Percentiles rank a stretch among this genome's conserved stretches.
Conservation (phyloP, 2,329 filamentous ascomycete species). For the Xenosphaeropsis pyriputrescens region DNA sequence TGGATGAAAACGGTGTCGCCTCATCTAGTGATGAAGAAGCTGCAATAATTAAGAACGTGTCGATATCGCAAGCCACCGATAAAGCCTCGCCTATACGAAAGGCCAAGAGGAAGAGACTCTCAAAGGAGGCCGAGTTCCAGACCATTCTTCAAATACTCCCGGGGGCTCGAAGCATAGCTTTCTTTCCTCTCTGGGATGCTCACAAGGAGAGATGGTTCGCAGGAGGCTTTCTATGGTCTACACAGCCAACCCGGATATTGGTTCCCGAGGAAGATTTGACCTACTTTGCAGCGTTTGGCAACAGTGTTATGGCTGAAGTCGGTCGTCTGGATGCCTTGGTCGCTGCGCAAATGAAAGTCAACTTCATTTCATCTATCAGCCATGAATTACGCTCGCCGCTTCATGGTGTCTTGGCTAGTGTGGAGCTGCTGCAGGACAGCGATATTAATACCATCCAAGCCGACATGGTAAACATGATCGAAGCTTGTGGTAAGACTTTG, state of each 20-base stretch:
- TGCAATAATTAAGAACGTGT: too few relatives aligned
- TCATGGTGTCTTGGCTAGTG: conserved; percentile 40
- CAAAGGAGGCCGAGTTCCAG: conserved; percentile 14
- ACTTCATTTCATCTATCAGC: conserved; percentile 43
- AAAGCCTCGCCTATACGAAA: too few relatives aligned
- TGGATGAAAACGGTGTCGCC: conserved; percentile 13
- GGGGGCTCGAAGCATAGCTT: conserved; percentile 27
- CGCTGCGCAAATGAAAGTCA: conserved; percentile 22
- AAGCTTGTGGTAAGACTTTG: conserved; percentile 33
- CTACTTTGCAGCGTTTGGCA: conserved; percentile 34
- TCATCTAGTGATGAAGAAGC: conserved; percentile 2
- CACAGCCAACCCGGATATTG: conserved; percentile 25
- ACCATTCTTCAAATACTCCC: conserved; percentile 23
- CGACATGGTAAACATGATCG: conserved; percentile 31
- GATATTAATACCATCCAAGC: conserved; percentile 28
- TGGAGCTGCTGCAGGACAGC: conserved; percentile 38
- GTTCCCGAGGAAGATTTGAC: conserved; percentile 31
- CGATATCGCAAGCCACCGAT: too few relatives aligned
- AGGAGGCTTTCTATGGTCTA: conserved; percentile 33
- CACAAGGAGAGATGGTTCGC: conserved; percentile 31
- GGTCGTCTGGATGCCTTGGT: conserved; percentile 29
- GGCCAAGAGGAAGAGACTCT: conserved; percentile 6
- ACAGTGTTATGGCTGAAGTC: conserved; percentile 40
- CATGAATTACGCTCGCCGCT: conserved; percentile 47
- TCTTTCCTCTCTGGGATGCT: conserved; percentile 32